A percentile compares a stretch with the other conserved stretches of the same genome.
Evolutionary conservation across 2,329 filamentous ascomycete genomes (phyloP).

Genomic region (Pseudogymnoascus sp.): DNA sequence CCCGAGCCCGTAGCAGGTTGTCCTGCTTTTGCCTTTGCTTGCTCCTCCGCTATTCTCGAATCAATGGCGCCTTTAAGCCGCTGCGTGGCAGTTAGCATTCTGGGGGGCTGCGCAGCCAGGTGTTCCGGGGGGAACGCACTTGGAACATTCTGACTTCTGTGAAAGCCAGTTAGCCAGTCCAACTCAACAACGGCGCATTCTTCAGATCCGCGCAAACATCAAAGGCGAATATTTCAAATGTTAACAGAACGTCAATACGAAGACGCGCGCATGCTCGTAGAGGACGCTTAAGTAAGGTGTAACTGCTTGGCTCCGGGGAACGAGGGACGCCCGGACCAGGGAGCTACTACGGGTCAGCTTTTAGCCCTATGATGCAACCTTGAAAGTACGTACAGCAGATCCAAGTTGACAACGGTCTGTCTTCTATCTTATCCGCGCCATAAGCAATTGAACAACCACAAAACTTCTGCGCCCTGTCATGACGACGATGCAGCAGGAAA

Average conservation of each 20-base stretch:
- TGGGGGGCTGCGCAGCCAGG: not conserved
- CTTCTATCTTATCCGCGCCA: not conserved
- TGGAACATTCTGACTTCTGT: constrained; percentile 25
- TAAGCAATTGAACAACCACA: constrained; percentile 11
- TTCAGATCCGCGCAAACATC: not conserved
- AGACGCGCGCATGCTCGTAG: not conserved
- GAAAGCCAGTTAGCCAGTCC: not conserved
- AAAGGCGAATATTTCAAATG: not conserved
- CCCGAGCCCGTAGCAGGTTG: constrained; percentile 35
- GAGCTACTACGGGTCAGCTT: not conserved
- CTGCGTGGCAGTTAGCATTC: constrained; percentile 34
- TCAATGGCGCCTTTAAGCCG: constrained; percentile 80
- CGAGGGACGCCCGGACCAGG: not conserved
- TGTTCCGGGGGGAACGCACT: constrained; percentile 17
- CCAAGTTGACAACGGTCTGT: not conserved
- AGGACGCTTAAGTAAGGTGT: not conserved
- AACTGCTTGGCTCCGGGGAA: not conserved
- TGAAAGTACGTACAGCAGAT: not conserved
- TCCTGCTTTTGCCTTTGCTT: constrained; percentile 53
- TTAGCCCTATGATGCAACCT: not conserved
- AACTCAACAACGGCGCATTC: not conserved
- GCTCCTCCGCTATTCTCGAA: constrained; percentile 82
- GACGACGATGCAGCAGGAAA: constrained; percentile 16
- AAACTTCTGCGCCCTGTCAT: constrained; percentile 1
- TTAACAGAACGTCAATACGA: not conserved